Base-by-base conservation (phyloP, 176 grass and related monocot species). In the Oryza nivara region DNA sequence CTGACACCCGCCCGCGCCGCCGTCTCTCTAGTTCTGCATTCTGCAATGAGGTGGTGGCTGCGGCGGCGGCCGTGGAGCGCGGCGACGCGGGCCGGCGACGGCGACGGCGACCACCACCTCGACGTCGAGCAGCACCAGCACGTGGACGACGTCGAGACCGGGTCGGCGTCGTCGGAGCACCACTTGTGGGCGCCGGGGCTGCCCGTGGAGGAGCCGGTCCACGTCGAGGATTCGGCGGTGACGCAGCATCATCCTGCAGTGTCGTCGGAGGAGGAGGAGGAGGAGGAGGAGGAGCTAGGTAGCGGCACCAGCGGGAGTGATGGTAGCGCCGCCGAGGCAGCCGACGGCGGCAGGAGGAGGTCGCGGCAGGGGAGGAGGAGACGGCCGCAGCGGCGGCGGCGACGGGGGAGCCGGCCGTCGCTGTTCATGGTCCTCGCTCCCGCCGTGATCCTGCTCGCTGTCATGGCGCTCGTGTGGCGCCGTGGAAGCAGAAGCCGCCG, bases 381-480 rank as follows among this genome's bases (percentile, higher is more conserved):
- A 5, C 41, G 65, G 81, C 56, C 3, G 45, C 35, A 0, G 32
- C 3, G 63, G 10, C 1, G 12, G 34, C 32, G 5, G 56, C 19
- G 47, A 0, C 10, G 13, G 0, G 40, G 35, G 8, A 46, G 34
- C 6, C n/a, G n/a, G 56, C 8, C 60, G 3, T 68, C 82, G 20
- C 60, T 58, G 61, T 1, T 44, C 17, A 3, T 61, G 4, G 26
- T 78, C 15, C 36, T 84, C 46, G 78, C 78, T 16, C 82, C 78
- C 16, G 82, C 73, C 3, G 54, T 63, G 28, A 47, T 88, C 52
- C 61, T 92, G 61, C 74, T 86, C 84, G 78, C 74, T 12, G 41
- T 92, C 38, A 78, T 75, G 6, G 90, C 78, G 60, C 68, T 85
- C 40, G 82, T 92, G 14, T 92, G 14, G 82, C 48, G 0, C 54